Percentiles rank a stretch among this genome's conserved stretches.
Conservation (phyloP, 2,329 filamentous ascomycete species). For the Colletotrichum sp. region DNA sequence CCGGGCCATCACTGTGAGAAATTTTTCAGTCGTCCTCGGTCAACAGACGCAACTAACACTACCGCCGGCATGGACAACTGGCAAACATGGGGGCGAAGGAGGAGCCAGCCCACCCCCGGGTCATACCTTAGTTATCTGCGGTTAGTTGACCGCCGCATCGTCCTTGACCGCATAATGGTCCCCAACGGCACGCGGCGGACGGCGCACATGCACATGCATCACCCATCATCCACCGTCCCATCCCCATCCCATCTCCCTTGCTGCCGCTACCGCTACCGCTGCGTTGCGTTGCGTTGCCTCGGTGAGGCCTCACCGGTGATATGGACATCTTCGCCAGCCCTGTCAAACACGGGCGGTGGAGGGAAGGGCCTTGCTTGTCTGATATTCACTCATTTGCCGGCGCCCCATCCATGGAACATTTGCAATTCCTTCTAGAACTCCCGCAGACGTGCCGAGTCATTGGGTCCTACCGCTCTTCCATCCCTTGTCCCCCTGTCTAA, state of each 20-base stretch:
- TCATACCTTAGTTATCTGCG: not conserved
- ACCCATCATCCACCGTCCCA: not conserved
- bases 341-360: constrained; percentile 1
- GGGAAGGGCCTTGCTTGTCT: not conserved
- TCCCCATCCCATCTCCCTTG: not conserved
- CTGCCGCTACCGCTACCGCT: not conserved
- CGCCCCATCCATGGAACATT: constrained; percentile 5
- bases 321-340: not conserved
- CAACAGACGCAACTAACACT: not conserved
- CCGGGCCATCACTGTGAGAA: not conserved
- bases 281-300: not conserved
- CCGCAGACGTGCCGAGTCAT: constrained; percentile 3
- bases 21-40: not conserved
- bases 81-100: not conserved
- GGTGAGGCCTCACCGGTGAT: constrained; percentile 14
- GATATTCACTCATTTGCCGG: constrained; percentile 7
- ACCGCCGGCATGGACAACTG: not conserved
- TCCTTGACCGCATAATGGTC: not conserved
- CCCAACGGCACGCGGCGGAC: not conserved
- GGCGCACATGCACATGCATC: not conserved
- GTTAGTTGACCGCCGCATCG: not conserved
- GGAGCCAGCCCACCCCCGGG: not conserved
- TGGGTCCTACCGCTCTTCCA: not conserved
- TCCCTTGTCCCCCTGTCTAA: not conserved
- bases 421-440: constrained; percentile 6